Evolutionary conservation across 2,329 filamentous ascomycete species (phyloP), one percentile per base, ranked within the genome.

Genomic region (Aschersonia sp.): DNA sequence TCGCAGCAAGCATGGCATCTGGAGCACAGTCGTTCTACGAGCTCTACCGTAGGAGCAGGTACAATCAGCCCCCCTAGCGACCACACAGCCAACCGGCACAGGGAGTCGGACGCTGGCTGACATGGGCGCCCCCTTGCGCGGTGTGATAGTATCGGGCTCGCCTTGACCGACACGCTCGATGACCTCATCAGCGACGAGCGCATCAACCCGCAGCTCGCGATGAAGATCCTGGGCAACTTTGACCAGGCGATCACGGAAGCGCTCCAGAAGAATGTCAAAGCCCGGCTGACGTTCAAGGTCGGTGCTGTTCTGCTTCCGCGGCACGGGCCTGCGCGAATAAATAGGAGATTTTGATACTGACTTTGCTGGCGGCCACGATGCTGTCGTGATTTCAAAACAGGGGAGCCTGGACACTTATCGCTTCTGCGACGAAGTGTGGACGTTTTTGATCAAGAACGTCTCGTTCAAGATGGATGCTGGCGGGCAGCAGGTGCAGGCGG

Each of bases 381-480:
- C 14, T 33, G 33, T 30, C 30, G 8, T 35, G 33, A 29, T 29
- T 29, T 5, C 44, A 4, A 4, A 14, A 14, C 43, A 96, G 90
- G 92, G 92, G 44, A 92, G 94, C 62, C 81, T 98, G 53, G 89
- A 97, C 64, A 97, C 92, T 12, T 98, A 98, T 72, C 85, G 92
- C 57, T 98, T 98, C 76, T 98, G 92, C 71, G 92, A 98, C 68
- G 92, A 98, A 70, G 92, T 98, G 50, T 98, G 92, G 92, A 98
- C 92, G 1, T 98, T 98, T 66, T 78, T 98, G 50, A 94, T 98
- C 68, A 96, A 96, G 68, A 92, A 97, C 56, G 89, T 97, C 48
- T 88, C 83, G n/a, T 97, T 98, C 72, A 98, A 98, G 70, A 83
- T 97, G 70, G 90, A 97, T 57, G 87, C 84, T 46, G 75, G 75